These are phyloP conservation scores for Nicotiana sylvestris DNA, from an alignment of 257 asterid species.

Conservation along the genomic window DNA sequence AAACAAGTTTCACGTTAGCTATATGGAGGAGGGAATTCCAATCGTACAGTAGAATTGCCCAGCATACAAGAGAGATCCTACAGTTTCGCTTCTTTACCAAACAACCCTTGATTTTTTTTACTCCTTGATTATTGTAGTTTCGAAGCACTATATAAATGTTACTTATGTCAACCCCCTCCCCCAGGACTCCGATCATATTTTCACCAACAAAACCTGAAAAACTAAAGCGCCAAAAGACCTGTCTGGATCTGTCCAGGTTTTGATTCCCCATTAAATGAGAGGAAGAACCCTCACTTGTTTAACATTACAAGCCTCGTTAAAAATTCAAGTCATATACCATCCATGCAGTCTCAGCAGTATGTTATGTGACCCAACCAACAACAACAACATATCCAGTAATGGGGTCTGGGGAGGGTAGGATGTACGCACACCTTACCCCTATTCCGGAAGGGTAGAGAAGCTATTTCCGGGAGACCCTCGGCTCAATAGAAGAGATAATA, in stretches of 20 bases:
- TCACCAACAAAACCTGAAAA: neutral
- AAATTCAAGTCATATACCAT: neutral
- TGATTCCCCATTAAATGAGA: neutral
- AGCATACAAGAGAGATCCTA: neutral
- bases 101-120: neutral
- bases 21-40: neutral
- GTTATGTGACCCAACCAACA: neutral
- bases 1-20: neutral
- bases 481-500: too few relatives aligned
- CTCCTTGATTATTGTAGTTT: neutral
- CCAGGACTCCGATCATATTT: neutral
- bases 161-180: neutral
- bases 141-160: neutral
- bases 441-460: too few relatives aligned
- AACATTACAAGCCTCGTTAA: neutral
- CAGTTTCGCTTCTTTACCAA: neutral
- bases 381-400: too few relatives aligned
- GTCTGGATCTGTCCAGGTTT: neutral
- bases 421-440: too few relatives aligned
- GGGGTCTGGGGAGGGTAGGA: too few relatives aligned
- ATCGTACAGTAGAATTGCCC: neutral
- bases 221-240: neutral
- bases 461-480: too few relatives aligned
- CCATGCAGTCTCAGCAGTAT: neutral
- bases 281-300: neutral